Percentiles rank a stretch among this genome's conserved stretches.
Evolutionary conservation across 176 grass and related monocot genomes (phyloP).

Genomic region (Lolium perenne): DNA sequence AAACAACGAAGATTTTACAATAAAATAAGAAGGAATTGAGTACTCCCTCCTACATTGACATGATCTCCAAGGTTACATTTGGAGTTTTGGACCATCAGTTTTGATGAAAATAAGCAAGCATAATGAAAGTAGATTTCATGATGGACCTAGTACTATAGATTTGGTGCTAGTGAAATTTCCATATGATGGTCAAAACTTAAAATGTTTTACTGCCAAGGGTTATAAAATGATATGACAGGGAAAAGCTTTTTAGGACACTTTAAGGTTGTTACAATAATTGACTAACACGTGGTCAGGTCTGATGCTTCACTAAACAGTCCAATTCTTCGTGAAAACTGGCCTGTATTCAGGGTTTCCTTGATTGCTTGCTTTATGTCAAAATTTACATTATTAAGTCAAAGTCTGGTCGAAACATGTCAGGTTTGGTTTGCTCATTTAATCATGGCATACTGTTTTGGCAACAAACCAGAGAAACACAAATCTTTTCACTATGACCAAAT

Average conservation of each 20-base stretch:
- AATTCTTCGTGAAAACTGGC: slow-evolving; percentile 18
- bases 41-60: slow-evolving; percentile 18
- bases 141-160: neutral
- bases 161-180: neutral
- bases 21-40: neutral
- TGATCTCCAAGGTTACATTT: neutral
- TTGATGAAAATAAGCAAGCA: slow-evolving; percentile 12
- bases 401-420: neutral
- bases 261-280: neutral
- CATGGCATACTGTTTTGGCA: slow-evolving; percentile 9
- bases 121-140: neutral
- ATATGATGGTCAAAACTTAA: slow-evolving; percentile 1
- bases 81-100: slow-evolving; percentile 19
- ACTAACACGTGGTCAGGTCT: slow-evolving; percentile 20
- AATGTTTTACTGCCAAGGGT: neutral
- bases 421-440: neutral
- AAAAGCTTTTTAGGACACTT: neutral
- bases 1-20: neutral
- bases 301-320: neutral
- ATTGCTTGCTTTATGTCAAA: slow-evolving; percentile 33
- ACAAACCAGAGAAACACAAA: slow-evolving; percentile 3
- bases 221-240: neutral
- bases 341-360: neutral
- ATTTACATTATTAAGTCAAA: slow-evolving; percentile 7
- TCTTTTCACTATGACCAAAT: neutral